A percentile compares a stretch with the other conserved stretches of the same genome.
Evolutionary conservation across 306 rosid species (phyloP).

Genomic region (Arachis stenosperma): DNA sequence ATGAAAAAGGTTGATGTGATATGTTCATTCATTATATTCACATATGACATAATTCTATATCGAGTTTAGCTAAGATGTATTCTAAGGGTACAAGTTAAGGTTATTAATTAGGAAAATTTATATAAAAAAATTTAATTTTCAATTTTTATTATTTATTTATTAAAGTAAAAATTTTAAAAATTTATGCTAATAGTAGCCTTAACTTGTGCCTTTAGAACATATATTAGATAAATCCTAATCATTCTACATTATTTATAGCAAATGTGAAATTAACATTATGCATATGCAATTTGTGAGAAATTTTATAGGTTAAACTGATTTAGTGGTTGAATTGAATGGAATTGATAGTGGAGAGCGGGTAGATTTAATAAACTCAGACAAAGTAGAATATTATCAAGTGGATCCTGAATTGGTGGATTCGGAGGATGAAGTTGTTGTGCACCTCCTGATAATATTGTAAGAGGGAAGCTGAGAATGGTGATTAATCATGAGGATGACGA

Average conservation of each 20-base stretch:
- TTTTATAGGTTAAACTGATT: constrained; percentile 14
- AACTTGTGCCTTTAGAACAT: no score
- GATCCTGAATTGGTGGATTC: constrained; percentile 68
- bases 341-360: constrained; percentile 34
- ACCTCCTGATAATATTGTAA: constrained; percentile 43
- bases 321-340: constrained; percentile 43
- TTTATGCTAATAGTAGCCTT: no score
- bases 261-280: constrained; percentile 21
- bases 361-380: constrained; percentile 33
- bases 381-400: constrained; percentile 42
- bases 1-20: neutral
- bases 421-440: constrained; percentile 60
- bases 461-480: constrained; percentile 84
- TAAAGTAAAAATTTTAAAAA: no score
- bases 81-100: no score
- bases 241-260: neutral
- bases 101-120: no score
- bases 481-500: constrained; percentile 82
- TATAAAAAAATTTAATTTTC: no score
- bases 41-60: neutral
- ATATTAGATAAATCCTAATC: no score
- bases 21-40: neutral
- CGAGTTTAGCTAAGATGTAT: no score
- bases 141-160: no score
- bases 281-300: constrained; percentile 11